Base-by-base conservation (phyloP, 495 filamentous ascomycete species). In the Hypoxylon trugodes region DNA sequence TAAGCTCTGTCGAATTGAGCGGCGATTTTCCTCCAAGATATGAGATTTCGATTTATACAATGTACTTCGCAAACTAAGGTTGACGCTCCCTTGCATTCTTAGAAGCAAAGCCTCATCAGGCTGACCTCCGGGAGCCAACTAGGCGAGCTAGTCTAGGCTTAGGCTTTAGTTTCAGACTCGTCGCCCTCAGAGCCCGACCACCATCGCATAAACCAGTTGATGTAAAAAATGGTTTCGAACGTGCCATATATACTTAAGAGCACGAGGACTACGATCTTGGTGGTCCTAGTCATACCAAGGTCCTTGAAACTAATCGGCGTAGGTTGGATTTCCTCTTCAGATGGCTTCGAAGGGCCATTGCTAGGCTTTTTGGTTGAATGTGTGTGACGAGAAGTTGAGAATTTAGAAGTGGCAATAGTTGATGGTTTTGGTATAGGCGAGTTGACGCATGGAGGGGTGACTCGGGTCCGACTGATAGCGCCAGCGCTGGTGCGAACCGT, bases 191-290 rank as follows among this genome's bases (percentile, higher is more conserved):
- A n/a, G 13, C 45, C 42, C 36, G 41, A 36, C 18, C 53, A 61
- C 57, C 65, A 61, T 25, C 47, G 50, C 66, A 59, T 56, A 30
- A 73, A 52, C 45, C 50, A 65, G 24, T 61, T 63, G 21, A 59
- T 49, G 55, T 61, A 73, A 30, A 73, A 70, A 12, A 65, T 49
- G 15, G 68, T 50, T 43, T 73, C 70, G 38, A 69, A 66, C 2
- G 68, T 73, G 36, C 68, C 68, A 40, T 61, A 62, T 15, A 71
- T 63, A 46, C 68, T 65, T 37, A 73, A 10, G 10, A 58, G 48
- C 3, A 46, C 45, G 35, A 66, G 42, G 19, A 73, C 61, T n/a
- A 55, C 65, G 33, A 71, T 64, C 51, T 57, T 73, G 26, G 60
- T 46, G 28, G 54, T 66, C 36, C 61, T 59, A 19, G 37, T 69